Percentiles rank a stretch among this genome's conserved stretches.
phyloP scores from a whole-genome alignment of 495 filamentous ascomycete genomes.

The Gamarada debralockiae region DNA sequence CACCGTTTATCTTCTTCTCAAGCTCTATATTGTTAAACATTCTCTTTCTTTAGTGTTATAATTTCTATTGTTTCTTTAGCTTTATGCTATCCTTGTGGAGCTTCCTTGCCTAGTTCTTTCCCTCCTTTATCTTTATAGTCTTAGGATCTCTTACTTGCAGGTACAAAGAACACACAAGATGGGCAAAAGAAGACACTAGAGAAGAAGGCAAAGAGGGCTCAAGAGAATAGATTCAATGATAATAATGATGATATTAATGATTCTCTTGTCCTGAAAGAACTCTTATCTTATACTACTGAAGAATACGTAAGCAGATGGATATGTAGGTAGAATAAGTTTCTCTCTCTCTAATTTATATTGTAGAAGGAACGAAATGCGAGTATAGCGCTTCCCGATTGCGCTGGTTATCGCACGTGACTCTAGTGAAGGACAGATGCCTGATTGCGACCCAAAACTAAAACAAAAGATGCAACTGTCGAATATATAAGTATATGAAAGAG shows the following conservation, averaged over 20 bases:
- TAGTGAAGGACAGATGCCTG: too few relatives aligned
- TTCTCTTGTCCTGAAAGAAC: neutral
- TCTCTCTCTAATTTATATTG: too few relatives aligned
- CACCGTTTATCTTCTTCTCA: neutral
- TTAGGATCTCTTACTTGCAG: slow-evolving; percentile 1
- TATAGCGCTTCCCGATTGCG: too few relatives aligned
- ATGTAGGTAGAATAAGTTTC: too few relatives aligned
- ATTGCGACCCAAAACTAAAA: too few relatives aligned
- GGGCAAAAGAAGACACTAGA: neutral
- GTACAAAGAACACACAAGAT: slow-evolving; percentile 1
- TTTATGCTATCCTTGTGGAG: slow-evolving; percentile 1
- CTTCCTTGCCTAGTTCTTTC: slow-evolving; percentile 1
- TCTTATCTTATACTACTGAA: neutral
- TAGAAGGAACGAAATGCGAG: too few relatives aligned
- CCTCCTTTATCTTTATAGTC: neutral
- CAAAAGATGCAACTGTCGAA: too few relatives aligned
- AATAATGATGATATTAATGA: slow-evolving; percentile 1
- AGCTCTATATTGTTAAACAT: neutral
- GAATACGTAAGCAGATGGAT: too few relatives aligned
- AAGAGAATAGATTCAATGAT: too few relatives aligned
- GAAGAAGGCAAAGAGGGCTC: neutral
- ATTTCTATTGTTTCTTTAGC: neutral
- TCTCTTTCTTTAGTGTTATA: neutral
- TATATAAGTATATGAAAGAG: too few relatives aligned
- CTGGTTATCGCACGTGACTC: too few relatives aligned